Evolutionary conservation across 768 basidiomycete genomes (phyloP).

Genomic region (Russula virescens): DNA sequence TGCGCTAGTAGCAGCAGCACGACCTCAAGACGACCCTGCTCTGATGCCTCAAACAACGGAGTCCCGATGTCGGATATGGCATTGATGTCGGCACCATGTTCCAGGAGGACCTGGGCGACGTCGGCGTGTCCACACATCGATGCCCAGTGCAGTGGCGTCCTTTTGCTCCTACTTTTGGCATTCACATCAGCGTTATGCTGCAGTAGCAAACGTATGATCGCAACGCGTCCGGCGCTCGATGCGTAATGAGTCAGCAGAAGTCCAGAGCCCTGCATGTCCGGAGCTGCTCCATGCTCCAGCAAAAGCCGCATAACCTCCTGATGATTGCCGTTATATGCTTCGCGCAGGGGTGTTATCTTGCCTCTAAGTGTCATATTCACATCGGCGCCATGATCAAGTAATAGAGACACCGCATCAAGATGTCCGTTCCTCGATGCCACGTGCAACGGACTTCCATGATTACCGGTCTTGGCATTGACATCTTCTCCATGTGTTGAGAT

Average conservation of each 20-base stretch:
- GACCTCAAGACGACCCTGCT: background rate
- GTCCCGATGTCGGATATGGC: background rate
- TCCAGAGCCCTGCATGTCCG: background rate
- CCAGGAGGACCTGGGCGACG: background rate
- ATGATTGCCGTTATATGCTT: too few species aligned
- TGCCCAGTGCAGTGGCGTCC: background rate
- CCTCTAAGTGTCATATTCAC: too few species aligned
- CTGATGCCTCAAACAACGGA: background rate
- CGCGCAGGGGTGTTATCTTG: too few species aligned
- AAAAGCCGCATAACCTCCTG: background rate
- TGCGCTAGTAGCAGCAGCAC: background rate
- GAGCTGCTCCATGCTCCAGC: background rate
- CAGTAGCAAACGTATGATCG: background rate
- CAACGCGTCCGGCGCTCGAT: background rate
- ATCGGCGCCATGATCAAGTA: too few species aligned
- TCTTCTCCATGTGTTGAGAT: background rate
- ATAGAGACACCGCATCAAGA: too few species aligned
- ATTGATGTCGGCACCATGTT: background rate
- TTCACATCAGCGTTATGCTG: background rate
- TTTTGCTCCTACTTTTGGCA: background rate
- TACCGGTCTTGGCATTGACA: background rate
- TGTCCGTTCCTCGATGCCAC: background rate
- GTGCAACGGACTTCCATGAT: background rate
- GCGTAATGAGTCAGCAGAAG: too few species aligned
- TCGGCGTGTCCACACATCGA: background rate